Base-by-base conservation (phyloP, 129 eudicot genomes). In the Ambrosia artemisiifolia region DNA sequence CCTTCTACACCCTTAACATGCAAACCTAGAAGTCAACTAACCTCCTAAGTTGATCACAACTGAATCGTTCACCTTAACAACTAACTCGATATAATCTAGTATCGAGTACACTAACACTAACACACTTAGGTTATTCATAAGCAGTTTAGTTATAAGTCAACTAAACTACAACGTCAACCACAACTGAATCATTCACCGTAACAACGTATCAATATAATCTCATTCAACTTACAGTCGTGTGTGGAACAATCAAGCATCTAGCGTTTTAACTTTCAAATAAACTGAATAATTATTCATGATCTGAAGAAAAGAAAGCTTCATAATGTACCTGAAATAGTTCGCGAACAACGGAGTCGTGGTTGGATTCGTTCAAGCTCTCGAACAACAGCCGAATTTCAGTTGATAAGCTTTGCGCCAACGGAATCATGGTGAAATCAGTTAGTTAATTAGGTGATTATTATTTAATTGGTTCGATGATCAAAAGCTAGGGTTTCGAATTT, bases 321-420 rank as follows among this genome's bases (percentile, higher is more conserved):
- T 55, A 59, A 11, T 11, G 38, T 67, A 89, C 98, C 96, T 89
- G 82, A 69, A 65, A 73, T 69, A 92, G 96, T 67, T 87, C 87
- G 46, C 81, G 89, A 70, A 80, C 53, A 72, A 92, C 87, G 57
- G 89, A 75, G 76, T 85, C 96, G 71, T 75, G 82, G 79, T 92
- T 87, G 74, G 95, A 85, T 49, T 81, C 96, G 68, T 80, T 82
- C 84, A 85, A 79, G 85, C 80, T 80, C 62, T 87, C 81, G 36
- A 92, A 84, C 73, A 89, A 85, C 55, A 78, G 77, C 73, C 96
- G 89, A 61, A 92, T 84, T 78, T 89, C 90, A 54, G 76, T 63
- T 48, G 96, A 65, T 13, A 82, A 28, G 34, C 84, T 75, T 28
- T 81, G 77, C 10, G 92, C 73, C 51, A 89, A 78, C 18, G 87